Percentiles rank a stretch among this genome's conserved stretches.
Conservation (phyloP, 305 asterid species). For the Fraxinus xanthoxyloides region DNA sequence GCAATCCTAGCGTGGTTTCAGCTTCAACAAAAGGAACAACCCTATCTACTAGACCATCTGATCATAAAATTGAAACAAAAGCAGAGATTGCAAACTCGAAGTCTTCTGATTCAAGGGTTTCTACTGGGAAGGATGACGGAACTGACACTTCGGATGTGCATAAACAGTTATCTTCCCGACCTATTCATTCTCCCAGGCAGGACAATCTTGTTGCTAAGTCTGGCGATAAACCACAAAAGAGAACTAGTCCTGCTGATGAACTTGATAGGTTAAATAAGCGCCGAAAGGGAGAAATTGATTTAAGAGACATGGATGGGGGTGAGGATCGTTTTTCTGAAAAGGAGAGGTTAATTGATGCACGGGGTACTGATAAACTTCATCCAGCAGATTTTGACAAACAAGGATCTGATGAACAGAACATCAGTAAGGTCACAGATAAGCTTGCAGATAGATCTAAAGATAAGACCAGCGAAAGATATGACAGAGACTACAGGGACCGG, state of each 20-base stretch:
- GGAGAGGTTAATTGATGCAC: slow-evolving; percentile 63
- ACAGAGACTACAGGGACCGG: slow-evolving; percentile 77
- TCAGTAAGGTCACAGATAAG: slow-evolving; percentile 58
- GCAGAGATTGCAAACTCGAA: slow-evolving; percentile 46
- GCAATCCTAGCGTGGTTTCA: slow-evolving; percentile 41
- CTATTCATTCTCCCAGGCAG: slow-evolving; percentile 72
- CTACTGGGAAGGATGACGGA: slow-evolving; percentile 63
- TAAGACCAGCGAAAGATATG: slow-evolving; percentile 75
- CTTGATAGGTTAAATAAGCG: slow-evolving; percentile 80
- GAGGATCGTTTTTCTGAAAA: slow-evolving; percentile 70
- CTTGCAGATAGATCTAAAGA: slow-evolving; percentile 73
- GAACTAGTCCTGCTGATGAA: slow-evolving; percentile 84
- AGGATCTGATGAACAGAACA: slow-evolving; percentile 60
- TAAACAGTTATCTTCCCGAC: slow-evolving; percentile 57
- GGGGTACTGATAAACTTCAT: slow-evolving; percentile 56
- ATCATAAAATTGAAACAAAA: slow-evolving; percentile 50
- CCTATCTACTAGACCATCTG: slow-evolving; percentile 51
- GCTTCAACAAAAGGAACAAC: slow-evolving; percentile 50
- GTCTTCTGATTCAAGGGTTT: slow-evolving; percentile 55
- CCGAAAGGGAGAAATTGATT: slow-evolving; percentile 76
- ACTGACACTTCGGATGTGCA: slow-evolving; percentile 55
- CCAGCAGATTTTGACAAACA: slow-evolving; percentile 48
- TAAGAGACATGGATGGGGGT: slow-evolving; percentile 60
- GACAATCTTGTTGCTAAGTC: slow-evolving; percentile 55
- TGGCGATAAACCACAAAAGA: slow-evolving; percentile 71